Evolutionary conservation across 1,284 basidiomycete genomes (phyloP), one percentile per base, ranked within the genome.

Genomic region (Leccinum subrobustum): DNA sequence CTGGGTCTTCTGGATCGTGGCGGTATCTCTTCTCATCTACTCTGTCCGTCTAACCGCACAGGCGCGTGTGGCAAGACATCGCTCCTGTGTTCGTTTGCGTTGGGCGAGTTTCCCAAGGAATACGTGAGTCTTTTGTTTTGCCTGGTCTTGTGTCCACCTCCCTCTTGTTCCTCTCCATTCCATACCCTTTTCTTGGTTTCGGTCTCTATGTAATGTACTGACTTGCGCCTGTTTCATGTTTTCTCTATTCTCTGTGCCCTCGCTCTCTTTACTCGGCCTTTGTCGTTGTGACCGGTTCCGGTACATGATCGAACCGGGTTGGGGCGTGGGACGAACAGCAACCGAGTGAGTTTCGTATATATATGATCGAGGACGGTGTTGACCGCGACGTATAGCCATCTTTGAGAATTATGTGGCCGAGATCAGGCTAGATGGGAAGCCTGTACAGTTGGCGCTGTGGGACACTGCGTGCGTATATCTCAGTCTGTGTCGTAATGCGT

Each of bases 381-480:
- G 42, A 50, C 47, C 47, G 23, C 12, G 29, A 31, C 33, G 52
- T 3, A 9, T 78, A 89, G 93, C 94, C 59, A 95, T 97, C 59
- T 97, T 97, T 71, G 95, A 97, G 79, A 99, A 98, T 75, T 99
- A 98, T 76, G 96, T 98, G 63, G 96, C 96, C 52, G 96, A 98
- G 79, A 97, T 99, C 71, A 84, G 95, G 69, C 81, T 98, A 59
- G 96, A 99, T 76, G 95, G 95, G 66, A 98, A 98, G 77, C 93
- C 95, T 48, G 92, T 98, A 23, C 95, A 98, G 75, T 79, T 98
- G 59, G 95, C 96, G 47, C 78, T 98, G 39, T 98, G 96, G 96
- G 96, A 98, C 83, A 98, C 95, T 60, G 96, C 96, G 94, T 66
- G 61, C 64, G 67, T 64, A 60, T 64, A 60, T 44, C 52, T 25